A percentile compares a stretch with the other conserved stretches of the same genome.
Evolutionary conservation across 345 rosid genomes (phyloP).

Genomic region (Microcos paniculata): DNA sequence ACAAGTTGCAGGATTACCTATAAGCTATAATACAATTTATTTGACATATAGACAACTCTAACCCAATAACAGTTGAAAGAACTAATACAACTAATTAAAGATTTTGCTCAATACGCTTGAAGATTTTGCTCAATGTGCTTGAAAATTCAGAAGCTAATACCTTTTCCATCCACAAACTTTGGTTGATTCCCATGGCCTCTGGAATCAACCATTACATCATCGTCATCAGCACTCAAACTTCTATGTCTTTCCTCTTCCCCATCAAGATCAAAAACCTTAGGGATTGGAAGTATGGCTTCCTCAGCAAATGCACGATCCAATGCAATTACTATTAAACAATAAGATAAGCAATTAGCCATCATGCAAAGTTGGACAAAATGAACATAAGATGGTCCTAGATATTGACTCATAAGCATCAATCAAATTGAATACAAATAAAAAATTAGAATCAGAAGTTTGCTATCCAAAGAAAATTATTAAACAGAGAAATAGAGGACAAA

Average conservation of each 20-base stretch:
- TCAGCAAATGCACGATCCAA: constrained; percentile 89
- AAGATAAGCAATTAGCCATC: constrained; percentile 31
- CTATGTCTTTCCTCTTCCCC: constrained; percentile 36
- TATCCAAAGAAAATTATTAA: not conserved
- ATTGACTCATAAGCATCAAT: not conserved
- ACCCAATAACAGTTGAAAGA: not conserved
- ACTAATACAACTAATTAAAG: not conserved
- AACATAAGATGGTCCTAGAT: not conserved
- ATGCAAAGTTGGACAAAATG: not conserved
- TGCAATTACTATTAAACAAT: constrained; percentile 62
- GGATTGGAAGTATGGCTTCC: constrained; percentile 74
- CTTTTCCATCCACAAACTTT: constrained; percentile 36
- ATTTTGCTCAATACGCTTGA: not conserved
- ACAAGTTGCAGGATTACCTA: too few species aligned
- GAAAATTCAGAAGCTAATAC: constrained; percentile 33
- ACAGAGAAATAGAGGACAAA: not conserved
- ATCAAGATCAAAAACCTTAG: constrained; percentile 48
- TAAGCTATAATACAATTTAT: too few species aligned
- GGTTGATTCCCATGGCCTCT: constrained; percentile 40
- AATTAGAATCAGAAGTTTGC: not conserved
- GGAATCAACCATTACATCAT: constrained; percentile 45
- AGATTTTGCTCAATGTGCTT: not conserved
- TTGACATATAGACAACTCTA: not conserved
- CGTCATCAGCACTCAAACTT: constrained; percentile 26
- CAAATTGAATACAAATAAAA: not conserved